Base-by-base conservation (phyloP, 192 early-diverging fungal genomes). In the Polychytrium aggregatum region DNA sequence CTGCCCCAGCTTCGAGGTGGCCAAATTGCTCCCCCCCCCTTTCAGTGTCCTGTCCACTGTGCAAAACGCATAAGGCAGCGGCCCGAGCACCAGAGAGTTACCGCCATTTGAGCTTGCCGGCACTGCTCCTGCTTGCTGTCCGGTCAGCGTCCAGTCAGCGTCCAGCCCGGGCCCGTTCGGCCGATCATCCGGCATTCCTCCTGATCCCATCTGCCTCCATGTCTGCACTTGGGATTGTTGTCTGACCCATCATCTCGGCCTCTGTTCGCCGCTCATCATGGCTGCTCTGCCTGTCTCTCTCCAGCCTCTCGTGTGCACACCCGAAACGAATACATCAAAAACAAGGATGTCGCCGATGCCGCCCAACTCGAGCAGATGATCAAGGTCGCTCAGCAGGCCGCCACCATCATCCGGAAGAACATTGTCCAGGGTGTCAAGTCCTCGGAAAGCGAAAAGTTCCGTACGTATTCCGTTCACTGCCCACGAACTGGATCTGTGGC, bases 381-480 rank as follows among this genome's bases (percentile, higher is more conserved):
- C 3, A 58, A 50, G 21, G 37, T 35, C 22, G 56, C 56, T 4
- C 24, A 50, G 1, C 56, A 58, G 36, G 49, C 43, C 21, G 56
- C 56, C 1, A 42, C 40, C 26, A 58, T 58, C 37, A 51, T 58
- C 17, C 40, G 56, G 37, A 58, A 39, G 30, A 58, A 58, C 27
- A 30, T 58, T 44, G 56, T 58, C 3, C 56, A 58, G 41, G 56
- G 56, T 8, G 56, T 58, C 6, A 55, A 46, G n/a, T 42, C 40
- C 5, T 18, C 8, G 46, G 38, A 38, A 1, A 38, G 49, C 21
- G 54, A 45, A 13, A 55, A 42, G 2, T 55, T 48, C 37, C 25
- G 53, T 55, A 37, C n/a, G 44, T 27, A 22, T n/a, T n/a, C n/a
- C n/a, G n/a, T n/a, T n/a, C n/a, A n/a, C n/a, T n/a, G n/a, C n/a